These are phyloP conservation scores for Prunus mira DNA, from an alignment of 306 rosid genomes.

Conservation along the genomic window DNA sequence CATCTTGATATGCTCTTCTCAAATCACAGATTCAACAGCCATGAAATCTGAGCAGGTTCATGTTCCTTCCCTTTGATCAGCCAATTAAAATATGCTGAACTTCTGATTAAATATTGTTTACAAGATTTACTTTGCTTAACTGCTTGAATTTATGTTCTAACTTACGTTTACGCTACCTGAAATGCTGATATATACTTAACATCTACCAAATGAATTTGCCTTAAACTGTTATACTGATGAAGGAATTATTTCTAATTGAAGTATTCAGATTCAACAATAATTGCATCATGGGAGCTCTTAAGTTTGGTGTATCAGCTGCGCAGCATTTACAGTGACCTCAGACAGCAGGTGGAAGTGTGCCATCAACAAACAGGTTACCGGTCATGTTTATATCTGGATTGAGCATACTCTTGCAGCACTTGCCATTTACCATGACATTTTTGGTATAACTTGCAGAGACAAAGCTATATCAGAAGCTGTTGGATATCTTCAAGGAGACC, in stretches of 20 bases:
- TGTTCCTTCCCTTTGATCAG: slow-evolving; percentile 46
- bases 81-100: slow-evolving; percentile 3
- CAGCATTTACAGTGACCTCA: slow-evolving; percentile 22
- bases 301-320: slow-evolving; percentile 30
- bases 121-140: neutral
- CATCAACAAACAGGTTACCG: slow-evolving; percentile 27
- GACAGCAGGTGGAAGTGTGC: slow-evolving; percentile 31
- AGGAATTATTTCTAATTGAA: slow-evolving; percentile 12
- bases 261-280: slow-evolving; percentile 35
- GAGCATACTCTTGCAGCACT: neutral
- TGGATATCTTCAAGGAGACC: slow-evolving; percentile 28
- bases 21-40: slow-evolving; percentile 35
- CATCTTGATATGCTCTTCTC: slow-evolving; percentile 49
- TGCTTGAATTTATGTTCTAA: neutral
- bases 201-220: neutral
- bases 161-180: neutral
- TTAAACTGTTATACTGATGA: neutral
- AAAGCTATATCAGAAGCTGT: slow-evolving; percentile 41
- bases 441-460: slow-evolving; percentile 37
- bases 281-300: slow-evolving; percentile 42
- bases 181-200: neutral
- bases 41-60: slow-evolving; percentile 65
- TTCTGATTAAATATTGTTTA: neutral
- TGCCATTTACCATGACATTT: neutral
- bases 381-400: neutral